Evolutionary conservation across 176 grass and related monocot genomes (phyloP).

Genomic region (Paspalum vaginatum): DNA sequence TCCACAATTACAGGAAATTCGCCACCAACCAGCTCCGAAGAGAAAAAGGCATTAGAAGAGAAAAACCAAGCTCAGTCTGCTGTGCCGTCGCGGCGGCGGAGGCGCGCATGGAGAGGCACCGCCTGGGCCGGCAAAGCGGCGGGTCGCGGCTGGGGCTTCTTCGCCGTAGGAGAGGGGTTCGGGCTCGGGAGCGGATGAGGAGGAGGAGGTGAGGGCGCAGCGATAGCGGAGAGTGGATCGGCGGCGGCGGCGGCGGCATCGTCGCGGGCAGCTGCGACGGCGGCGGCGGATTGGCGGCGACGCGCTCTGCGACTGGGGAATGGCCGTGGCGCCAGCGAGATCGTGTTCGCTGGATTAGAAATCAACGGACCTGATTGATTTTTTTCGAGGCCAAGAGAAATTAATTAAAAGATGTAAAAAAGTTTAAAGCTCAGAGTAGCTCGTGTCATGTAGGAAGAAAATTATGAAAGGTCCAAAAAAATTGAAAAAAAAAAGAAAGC

Average conservation of each 20-base stretch:
- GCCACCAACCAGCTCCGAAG: not conserved
- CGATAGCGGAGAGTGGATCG: not conserved
- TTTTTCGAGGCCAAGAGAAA: no score
- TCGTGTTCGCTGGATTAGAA: not conserved
- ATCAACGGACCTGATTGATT: not conserved
- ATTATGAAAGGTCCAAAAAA: no score
- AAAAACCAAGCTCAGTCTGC: not conserved
- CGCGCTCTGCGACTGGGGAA: not conserved
- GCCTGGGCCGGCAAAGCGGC: not conserved
- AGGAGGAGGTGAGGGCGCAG: not conserved
- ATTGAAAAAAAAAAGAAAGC: not conserved
- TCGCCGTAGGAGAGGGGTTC: not conserved
- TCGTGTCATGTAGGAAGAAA: not conserved
- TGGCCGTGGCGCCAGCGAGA: not conserved
- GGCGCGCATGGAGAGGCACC: conserved; percentile 40
- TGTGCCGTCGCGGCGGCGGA: not conserved
- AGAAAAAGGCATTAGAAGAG: not conserved
- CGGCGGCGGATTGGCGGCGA: not conserved
- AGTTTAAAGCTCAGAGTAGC: no score
- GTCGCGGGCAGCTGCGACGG: not conserved
- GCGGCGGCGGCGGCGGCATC: conserved; percentile 21
- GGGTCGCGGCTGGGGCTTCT: not conserved
- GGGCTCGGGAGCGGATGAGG: not conserved
- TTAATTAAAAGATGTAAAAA: not conserved
- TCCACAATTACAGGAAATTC: not conserved